These are phyloP conservation scores for Coemansia sp. DNA, from an alignment of 192 early-diverging fungal genomes.

Conservation along the genomic window DNA sequence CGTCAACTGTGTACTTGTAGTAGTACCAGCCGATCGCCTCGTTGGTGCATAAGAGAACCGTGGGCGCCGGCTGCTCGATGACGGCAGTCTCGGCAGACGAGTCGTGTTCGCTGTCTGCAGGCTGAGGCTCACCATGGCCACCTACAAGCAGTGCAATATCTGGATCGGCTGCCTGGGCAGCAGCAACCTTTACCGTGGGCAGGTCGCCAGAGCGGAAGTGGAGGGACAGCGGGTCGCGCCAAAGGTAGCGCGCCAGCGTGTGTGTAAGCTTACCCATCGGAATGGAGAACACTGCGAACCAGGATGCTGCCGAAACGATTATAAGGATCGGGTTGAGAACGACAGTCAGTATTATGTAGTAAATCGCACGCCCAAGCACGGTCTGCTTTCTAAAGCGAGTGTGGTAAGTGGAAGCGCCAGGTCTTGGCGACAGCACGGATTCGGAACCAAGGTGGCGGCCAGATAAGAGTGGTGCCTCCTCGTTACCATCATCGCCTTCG, in stretches of 20 bases:
- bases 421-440: not conserved
- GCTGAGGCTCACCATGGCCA: not conserved
- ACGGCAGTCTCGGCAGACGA: not conserved
- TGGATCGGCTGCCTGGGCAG: slow-evolving; percentile 6
- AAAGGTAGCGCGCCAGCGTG: slow-evolving; percentile 74
- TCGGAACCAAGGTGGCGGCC: not conserved
- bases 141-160: not conserved
- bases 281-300: slow-evolving; percentile 82
- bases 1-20: slow-evolving; percentile 95
- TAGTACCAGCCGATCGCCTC: slow-evolving; percentile 89
- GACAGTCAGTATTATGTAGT: slow-evolving; percentile 24
- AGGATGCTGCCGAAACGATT: slow-evolving; percentile 73
- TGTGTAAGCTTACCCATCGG: slow-evolving; percentile 95
- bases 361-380: slow-evolving; percentile 33
- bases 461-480: slow-evolving; percentile 39
- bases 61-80: slow-evolving; percentile 46
- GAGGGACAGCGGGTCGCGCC: slow-evolving; percentile 73
- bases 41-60: slow-evolving; percentile 83
- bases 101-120: not conserved
- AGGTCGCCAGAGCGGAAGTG: slow-evolving; percentile 65
- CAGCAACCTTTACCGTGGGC: slow-evolving; percentile 47
- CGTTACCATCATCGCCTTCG: slow-evolving; percentile 36
- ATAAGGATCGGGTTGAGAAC: slow-evolving; percentile 75
- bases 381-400: slow-evolving; percentile 27
- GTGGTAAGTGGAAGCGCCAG: not conserved